These are phyloP conservation scores for Gaillardinia entomophila DNA, from an alignment of 805 yeast species.

Conservation along the genomic window DNA sequence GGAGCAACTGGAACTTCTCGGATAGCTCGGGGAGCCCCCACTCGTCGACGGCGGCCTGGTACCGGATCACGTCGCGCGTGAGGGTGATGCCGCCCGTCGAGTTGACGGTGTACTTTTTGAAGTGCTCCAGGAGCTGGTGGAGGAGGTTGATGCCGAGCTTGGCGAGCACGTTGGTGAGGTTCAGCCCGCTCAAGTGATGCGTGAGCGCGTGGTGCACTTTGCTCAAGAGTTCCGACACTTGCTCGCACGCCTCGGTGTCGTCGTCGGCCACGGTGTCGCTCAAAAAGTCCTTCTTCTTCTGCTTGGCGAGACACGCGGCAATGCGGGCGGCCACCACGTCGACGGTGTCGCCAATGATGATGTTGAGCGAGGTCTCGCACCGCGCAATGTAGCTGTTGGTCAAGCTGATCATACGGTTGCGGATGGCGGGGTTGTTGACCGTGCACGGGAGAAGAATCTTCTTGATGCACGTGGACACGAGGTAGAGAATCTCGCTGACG, in stretches of 20 bases:
- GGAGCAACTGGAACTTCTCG: slow-evolving; percentile 61
- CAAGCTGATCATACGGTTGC: slow-evolving; percentile 53
- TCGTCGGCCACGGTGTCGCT: slow-evolving; percentile 43
- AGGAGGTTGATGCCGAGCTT: slow-evolving; percentile 57
- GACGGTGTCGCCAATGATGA: slow-evolving; percentile 55
- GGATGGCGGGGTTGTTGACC: slow-evolving; percentile 49
- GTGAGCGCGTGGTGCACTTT: slow-evolving; percentile 35
- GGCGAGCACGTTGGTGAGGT: slow-evolving; percentile 44
- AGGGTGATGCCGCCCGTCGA: slow-evolving; percentile 78
- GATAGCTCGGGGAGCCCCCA: slow-evolving; percentile 61
- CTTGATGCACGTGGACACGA: slow-evolving; percentile 68
- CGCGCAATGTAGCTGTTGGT: slow-evolving; percentile 56
- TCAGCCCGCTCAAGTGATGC: slow-evolving; percentile 31
- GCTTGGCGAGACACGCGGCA: slow-evolving; percentile 45
- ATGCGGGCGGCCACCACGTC: slow-evolving; percentile 50
- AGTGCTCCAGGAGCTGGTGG: slow-evolving; percentile 60
- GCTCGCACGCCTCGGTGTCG: slow-evolving; percentile 68
- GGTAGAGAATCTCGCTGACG: slow-evolving; percentile 54
- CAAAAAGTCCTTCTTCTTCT: slow-evolving; percentile 67
- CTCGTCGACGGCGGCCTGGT: slow-evolving; percentile 59
- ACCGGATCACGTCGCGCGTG: slow-evolving; percentile 76
- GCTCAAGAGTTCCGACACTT: slow-evolving; percentile 48
- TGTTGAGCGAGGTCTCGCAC: slow-evolving; percentile 61
- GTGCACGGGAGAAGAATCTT: slow-evolving; percentile 74
- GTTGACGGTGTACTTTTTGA: slow-evolving; percentile 68